Base-by-base conservation (phyloP, 345 rosid genomes). In the Eutrema japonicum region DNA sequence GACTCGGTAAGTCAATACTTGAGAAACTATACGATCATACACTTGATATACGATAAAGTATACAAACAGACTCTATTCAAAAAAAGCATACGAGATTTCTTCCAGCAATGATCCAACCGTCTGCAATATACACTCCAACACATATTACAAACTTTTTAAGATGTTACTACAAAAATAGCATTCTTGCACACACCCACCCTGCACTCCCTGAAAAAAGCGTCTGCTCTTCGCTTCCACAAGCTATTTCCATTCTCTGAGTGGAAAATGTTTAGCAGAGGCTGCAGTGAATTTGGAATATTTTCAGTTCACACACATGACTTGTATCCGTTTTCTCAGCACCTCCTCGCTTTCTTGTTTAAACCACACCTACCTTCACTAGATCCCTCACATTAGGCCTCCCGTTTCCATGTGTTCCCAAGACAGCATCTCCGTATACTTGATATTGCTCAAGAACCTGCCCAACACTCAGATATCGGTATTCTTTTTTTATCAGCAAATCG, bases 151-250 rank as follows among this genome's bases (percentile, higher is more conserved):
- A 51, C 49, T 40, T 40, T 30, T 1, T 50, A 60, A 42, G 22
- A 50, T 58, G 38, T 43, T 75, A 51, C 63, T 26, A 35, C 47
- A 2, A 46, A 53, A 29, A 29, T 14, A 50, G 7, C 54, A 18
- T 35, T 46, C 45, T 45, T 55, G 54, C 13, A 71, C 87, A 22
- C 86, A 90, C 99, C 77, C 83, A 92, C 99, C 81, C 16, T 86
- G 83, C 98, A 87, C 30, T 79, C 57, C 80, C 30, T 76, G 79
- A 95, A 83, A 60, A 98, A 96, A 55, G 84, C 78, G 71, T 95
- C 99, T 61, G 97, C 97, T 83, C 70, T 87, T 74, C 89, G 91
- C 83, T 95, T 95, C 97, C 94, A 95, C 80, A 85, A 69, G 62
- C 88, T 68, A 83, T 92, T 92, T 66, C 98, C 97, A 22, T 22